These are phyloP conservation scores for Skeletonema potamos DNA, from an alignment of 108 stramenopile species.

Conservation along the genomic window DNA sequence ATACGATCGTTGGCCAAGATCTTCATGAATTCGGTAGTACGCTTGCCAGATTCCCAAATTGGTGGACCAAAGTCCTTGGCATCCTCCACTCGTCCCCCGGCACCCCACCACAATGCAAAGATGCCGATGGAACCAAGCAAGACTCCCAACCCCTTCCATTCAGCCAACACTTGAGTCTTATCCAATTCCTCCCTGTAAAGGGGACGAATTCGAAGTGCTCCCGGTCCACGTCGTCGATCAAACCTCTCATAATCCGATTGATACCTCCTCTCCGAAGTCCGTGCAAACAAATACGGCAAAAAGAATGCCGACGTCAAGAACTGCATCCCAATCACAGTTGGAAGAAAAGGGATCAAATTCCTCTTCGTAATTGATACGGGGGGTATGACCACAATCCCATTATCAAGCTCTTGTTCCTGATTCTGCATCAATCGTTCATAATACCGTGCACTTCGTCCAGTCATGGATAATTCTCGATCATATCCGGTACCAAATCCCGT, in stretches of 20 bases:
- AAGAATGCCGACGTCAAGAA: constrained; percentile 85
- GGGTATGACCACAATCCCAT: constrained; percentile 25
- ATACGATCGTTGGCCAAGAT: constrained; percentile 82
- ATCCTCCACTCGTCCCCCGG: constrained; percentile 47
- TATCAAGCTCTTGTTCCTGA: constrained; percentile 29
- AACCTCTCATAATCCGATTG: not conserved
- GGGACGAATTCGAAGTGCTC: not conserved
- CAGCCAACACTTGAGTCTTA: constrained; percentile 39
- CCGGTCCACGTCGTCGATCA: constrained; percentile 14
- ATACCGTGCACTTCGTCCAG: constrained; percentile 11
- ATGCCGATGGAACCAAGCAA: constrained; percentile 66
- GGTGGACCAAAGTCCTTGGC: constrained; percentile 61
- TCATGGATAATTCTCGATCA: not conserved
- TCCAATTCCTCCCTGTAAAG: constrained; percentile 42
- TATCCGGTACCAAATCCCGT: constrained; percentile 12
- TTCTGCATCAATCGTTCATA: constrained; percentile 27
- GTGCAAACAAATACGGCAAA: constrained; percentile 75
- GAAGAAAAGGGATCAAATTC: constrained; percentile 65
- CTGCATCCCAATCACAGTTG: constrained; percentile 86
- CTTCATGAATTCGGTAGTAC: constrained; percentile 57
- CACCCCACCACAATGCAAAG: constrained; percentile 65
- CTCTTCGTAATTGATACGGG: constrained; percentile 48
- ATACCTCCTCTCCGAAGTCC: constrained; percentile 53
- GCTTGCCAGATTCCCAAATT: constrained; percentile 50
- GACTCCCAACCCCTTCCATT: constrained; percentile 58